Evolutionary conservation across 2,329 filamentous ascomycete species (phyloP), one percentile per base, ranked within the genome.

Genomic region (Fusarium marasasianum): DNA sequence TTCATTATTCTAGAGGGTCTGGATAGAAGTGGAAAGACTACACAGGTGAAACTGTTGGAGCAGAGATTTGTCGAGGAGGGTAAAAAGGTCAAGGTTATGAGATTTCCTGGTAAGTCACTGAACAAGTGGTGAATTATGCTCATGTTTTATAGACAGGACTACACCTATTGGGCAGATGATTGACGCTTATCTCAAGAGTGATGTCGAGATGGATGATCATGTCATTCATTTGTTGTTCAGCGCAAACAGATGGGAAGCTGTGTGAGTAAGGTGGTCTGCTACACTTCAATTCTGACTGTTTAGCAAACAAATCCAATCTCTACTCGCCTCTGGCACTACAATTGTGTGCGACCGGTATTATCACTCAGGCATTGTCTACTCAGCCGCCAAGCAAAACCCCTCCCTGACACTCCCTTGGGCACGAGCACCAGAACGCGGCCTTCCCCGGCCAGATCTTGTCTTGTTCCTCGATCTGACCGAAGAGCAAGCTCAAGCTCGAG

Each of bases 341-440:
- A 88, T 99, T 38, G 86, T 99, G 44, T 91, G 96, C 75, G 96
- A 99, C 82, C 91, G 96, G 54, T 99, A 98, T 85, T 97, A 97
- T 81, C 96, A 98, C 85, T 96, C 93, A 26, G 96, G 96, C 61
- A 93, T 95, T 65, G 94, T 98, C 56, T 99, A 98, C 85, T 94
- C 92, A 31, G 94, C 94, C 1, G 96, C 96, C 8, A 98, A 98
- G 81, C 87, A 90, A 50, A 94, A 94, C 76, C 89, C 91, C 0
- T 82, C 86, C 5, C 87, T 98, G 18, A 85, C 88, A 0, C 86
- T 98, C 1, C 83, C 88, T 1, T 99, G 96, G 95, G 95, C 94
- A 13, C 91, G 94, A 76, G 88, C 91, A 22, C 94, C 95, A 3
- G 96, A 98, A 78, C 88, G 94, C 20, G 96, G 96, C 1, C 87